phyloP scores from a whole-genome alignment of 495 filamentous ascomycete genomes.

The Hypomontagnella monticulosa region DNA sequence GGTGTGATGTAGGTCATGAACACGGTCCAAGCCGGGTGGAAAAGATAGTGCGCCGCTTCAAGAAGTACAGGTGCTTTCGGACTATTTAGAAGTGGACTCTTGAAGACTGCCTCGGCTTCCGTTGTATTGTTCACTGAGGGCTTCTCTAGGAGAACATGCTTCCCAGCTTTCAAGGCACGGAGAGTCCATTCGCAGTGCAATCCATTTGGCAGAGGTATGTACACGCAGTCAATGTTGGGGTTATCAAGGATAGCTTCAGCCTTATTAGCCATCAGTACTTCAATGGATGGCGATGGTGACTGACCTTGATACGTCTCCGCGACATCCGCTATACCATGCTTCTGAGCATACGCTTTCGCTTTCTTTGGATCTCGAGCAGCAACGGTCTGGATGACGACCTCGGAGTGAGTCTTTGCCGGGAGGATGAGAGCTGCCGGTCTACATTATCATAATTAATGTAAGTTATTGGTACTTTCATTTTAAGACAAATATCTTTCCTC shows the following conservation, averaged over 20 bases:
- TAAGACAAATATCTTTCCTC: too few species aligned
- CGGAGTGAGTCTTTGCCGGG: constrained; percentile 68
- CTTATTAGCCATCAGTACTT: not conserved
- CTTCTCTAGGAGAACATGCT: constrained; percentile 69
- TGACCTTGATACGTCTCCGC: constrained; percentile 59
- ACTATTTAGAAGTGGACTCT: constrained; percentile 47
- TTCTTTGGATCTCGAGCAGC: constrained; percentile 64
- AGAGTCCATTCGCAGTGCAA: constrained; percentile 65
- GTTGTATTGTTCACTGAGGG: constrained; percentile 60
- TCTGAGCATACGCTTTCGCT: constrained; percentile 66
- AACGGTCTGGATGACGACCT: constrained; percentile 66
- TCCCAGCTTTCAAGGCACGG: constrained; percentile 61
- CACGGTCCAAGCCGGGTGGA: constrained; percentile 63
- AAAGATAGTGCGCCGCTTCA: constrained; percentile 68
- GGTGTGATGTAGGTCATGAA: constrained; percentile 58
- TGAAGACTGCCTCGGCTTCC: constrained; percentile 60
- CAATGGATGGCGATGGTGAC: not conserved
- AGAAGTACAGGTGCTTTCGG: constrained; percentile 57
- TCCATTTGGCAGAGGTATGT: constrained; percentile 62
- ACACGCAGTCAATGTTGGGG: constrained; percentile 60
- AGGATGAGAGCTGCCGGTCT: constrained; percentile 64
- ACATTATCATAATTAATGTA: not conserved
- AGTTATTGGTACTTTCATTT: too few species aligned
- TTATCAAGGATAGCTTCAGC: constrained; percentile 61
- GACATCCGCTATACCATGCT: constrained; percentile 65